Evolutionary conservation across 257 asterid species (phyloP).

Genomic region (Perilla frutescens): DNA sequence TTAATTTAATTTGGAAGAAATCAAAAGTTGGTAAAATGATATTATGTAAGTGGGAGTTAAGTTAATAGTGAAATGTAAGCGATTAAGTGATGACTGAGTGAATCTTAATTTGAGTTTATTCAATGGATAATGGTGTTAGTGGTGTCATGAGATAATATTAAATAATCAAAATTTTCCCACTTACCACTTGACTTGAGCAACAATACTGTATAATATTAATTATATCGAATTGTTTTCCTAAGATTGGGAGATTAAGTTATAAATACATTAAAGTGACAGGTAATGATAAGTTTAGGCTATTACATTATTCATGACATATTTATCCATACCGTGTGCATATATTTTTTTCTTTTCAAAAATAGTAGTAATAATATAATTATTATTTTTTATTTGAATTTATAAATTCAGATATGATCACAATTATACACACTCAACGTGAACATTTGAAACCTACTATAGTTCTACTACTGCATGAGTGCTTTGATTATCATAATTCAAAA

Average conservation of each 20-base stretch:
- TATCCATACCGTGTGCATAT: neutral
- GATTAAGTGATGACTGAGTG: neutral
- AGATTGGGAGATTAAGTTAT: neutral
- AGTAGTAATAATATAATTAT: neutral
- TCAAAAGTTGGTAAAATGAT: neutral
- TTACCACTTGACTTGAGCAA: slow-evolving; percentile 27
- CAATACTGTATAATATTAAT: neutral
- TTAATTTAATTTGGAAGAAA: neutral
- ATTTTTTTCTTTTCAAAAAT: neutral
- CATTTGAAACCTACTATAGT: too few relatives aligned
- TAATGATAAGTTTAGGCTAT: slow-evolving; percentile 26
- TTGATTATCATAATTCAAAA: too few relatives aligned
- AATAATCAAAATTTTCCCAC: slow-evolving; percentile 29
- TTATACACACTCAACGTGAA: too few relatives aligned
- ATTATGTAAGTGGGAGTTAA: slow-evolving; percentile 9
- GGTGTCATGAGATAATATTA: slow-evolving; percentile 27
- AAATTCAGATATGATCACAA: too few relatives aligned
- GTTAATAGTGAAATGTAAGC: neutral
- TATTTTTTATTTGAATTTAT: too few relatives aligned
- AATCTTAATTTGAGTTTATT: slow-evolving; percentile 5
- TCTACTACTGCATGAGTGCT: too few relatives aligned
- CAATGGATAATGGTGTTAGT: slow-evolving; percentile 17
- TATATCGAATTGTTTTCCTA: neutral
- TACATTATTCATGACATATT: slow-evolving; percentile 4
- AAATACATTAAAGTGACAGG: slow-evolving; percentile 7